Evolutionary conservation across 73 alveolate genomes (phyloP).

Genomic region (Tetrahymena elliotti): DNA sequence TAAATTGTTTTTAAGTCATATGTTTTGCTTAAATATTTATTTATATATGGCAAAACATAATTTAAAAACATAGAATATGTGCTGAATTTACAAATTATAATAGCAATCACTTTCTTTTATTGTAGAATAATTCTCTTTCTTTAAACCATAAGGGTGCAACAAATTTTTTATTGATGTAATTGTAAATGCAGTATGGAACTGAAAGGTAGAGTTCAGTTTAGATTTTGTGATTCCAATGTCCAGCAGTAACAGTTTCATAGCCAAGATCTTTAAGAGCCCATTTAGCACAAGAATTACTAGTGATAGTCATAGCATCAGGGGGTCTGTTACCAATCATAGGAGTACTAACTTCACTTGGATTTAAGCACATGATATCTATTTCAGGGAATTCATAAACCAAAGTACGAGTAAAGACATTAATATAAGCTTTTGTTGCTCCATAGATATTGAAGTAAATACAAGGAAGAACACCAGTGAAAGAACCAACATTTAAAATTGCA

Average conservation of each 20-base stretch:
- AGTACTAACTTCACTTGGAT: slow-evolving; percentile 1
- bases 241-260: slow-evolving; percentile 25
- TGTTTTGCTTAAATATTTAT: too few relatives aligned
- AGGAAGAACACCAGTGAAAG: slow-evolving; percentile 34
- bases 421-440: slow-evolving; percentile 12
- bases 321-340: slow-evolving; percentile 22
- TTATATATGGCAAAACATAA: too few relatives aligned
- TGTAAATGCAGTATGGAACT: slow-evolving; percentile 2
- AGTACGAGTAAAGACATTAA: not conserved
- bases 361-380: not conserved
- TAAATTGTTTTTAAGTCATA: too few relatives aligned
- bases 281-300: slow-evolving; percentile 14
- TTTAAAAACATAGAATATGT: too few relatives aligned
- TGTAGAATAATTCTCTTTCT: not conserved
- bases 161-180: slow-evolving; percentile 1
- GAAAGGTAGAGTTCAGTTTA: not conserved
- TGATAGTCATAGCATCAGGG: slow-evolving; percentile 11
- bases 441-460: not conserved
- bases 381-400: not conserved
- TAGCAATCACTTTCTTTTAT: not conserved
- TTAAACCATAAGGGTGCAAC: not conserved
- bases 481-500: slow-evolving; percentile 29
- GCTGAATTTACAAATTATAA: too few relatives aligned
- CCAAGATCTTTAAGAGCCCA: slow-evolving; percentile 23
- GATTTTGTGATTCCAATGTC: slow-evolving; percentile 45